These are phyloP conservation scores for Elsinoe batatas DNA, from an alignment of 2,329 filamentous ascomycete genomes.

Conservation along the genomic window DNA sequence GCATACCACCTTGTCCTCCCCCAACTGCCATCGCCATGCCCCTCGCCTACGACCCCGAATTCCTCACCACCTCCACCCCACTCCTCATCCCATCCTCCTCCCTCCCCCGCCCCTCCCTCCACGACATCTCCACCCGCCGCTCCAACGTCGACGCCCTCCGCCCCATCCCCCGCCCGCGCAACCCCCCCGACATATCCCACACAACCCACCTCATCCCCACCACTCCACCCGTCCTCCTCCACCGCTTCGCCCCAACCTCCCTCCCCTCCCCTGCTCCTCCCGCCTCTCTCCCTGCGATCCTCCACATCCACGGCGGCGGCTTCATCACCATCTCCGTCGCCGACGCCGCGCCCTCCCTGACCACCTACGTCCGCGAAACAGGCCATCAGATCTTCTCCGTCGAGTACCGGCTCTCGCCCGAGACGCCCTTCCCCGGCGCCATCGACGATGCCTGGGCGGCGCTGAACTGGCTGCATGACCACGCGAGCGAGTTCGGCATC, in stretches of 20 bases:
- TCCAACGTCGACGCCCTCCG: conserved; percentile 12
- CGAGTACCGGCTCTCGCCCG: conserved; percentile 29
- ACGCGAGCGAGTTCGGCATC: conserved; percentile 33
- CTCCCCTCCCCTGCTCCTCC: conserved; percentile 8
- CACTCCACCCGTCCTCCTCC: conserved; percentile 18
- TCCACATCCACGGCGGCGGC: conserved; percentile 36
- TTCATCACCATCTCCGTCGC: conserved; percentile 27
- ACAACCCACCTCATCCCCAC: conserved; percentile 1
- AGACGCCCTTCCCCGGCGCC: conserved; percentile 18
- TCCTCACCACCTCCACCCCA: conserved; percentile 13
- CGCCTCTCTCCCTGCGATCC: conserved; percentile 20
- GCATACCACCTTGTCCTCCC: too few species aligned
- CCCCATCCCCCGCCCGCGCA: background rate
- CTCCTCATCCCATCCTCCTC: conserved; percentile 9
- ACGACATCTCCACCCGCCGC: conserved; percentile 18
- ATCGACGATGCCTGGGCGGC: conserved; percentile 21
- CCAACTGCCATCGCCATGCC: conserved; percentile 13
- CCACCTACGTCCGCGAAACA: conserved; percentile 20
- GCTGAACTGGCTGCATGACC: conserved; percentile 30
- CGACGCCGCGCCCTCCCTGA: conserved; percentile 20
- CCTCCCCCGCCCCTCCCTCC: conserved; percentile 8
- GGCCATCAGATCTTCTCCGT: conserved; percentile 30
- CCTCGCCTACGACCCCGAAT: conserved; percentile 16
- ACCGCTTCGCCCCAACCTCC: conserved; percentile 18
- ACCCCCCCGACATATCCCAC: conserved; percentile 13